Base-by-base conservation (phyloP, 1,284 basidiomycete genomes). In the Malassezia globosa region DNA sequence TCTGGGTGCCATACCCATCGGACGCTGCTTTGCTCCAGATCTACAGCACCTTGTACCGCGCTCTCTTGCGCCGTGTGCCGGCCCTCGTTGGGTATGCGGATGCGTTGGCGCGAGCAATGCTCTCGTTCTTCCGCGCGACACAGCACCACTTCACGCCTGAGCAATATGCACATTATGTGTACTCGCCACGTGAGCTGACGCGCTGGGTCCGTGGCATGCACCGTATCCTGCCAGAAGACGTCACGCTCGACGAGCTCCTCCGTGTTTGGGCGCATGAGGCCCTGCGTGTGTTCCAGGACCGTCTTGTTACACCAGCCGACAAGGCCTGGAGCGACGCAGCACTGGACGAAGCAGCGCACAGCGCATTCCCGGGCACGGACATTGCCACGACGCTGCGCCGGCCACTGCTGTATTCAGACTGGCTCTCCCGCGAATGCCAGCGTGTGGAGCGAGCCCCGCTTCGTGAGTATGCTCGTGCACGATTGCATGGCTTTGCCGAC, bases 1-100 rank as follows among this genome's bases (percentile, higher is more conserved):
- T 99, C 69, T 96, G 97, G 92, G 94, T 99, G 48, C 94, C 97
- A 72, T 97, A 99, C 72, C 94, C 94, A 7, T 94, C 92, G 51
- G 87, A 94, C 72, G 77, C 90, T 11, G 97, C 94, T 7, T 78
- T 99, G 69, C 94, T 90, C 66, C 95, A 97, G 72, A 97, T 99
- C 61, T 99, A 97, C 73, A 87, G 89, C 16, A 97, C 92, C n/a
- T 97, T 97, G 75, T 90, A 87, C 68, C 83, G 94, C 46, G 94
- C 89, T 13, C 77, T 92, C 26, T 83, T 99, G 69, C 99, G 97
- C 74, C 88, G 95, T 48, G 78, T 94, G 6, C 94, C 94, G 22
- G 88, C 84, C 58, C 78, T 99, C 36, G 83, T 90, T 19, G 84
- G 88, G 19, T 94, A 90, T 69, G 81, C 90, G 1, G 88, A 94